Conservation (phyloP, 2,329 filamentous ascomycete genomes). For the Ophiostoma himal-ulmi region DNA sequence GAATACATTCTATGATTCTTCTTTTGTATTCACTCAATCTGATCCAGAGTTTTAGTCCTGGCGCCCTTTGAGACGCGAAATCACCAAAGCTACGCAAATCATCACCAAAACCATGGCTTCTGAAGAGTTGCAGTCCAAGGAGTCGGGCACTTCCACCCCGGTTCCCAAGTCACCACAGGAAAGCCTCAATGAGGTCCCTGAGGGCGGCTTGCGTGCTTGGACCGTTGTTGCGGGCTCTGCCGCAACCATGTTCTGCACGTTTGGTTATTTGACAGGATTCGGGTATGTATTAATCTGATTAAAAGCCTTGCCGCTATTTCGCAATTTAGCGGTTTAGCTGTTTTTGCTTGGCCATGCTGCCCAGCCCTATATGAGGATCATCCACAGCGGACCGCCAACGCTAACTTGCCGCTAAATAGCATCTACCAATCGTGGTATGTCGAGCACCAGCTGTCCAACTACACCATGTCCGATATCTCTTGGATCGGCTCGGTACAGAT, state of each 20-base stretch:
- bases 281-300: conserved; percentile 1
- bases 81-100: background rate
- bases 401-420: conserved; percentile 15
- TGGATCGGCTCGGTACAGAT: conserved; percentile 48
- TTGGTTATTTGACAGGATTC: conserved; percentile 26
- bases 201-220: conserved; percentile 26
- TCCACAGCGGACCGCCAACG: background rate
- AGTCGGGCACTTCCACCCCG: background rate
- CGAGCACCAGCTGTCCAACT: conserved; percentile 36
- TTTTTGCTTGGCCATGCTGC: background rate
- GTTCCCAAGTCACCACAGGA: background rate
- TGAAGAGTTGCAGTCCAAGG: background rate
- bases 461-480: conserved; percentile 42
- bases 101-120: background rate
- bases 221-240: conserved; percentile 28
- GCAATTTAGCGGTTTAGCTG: background rate
- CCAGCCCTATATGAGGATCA: background rate
- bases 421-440: conserved; percentile 47
- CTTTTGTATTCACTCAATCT: background rate
- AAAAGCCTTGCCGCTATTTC: background rate
- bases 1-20: background rate
- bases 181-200: background rate
- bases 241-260: conserved; percentile 27
- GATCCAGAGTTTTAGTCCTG: background rate
- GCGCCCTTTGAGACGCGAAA: background rate